Conservation (phyloP, 2,329 filamentous ascomycete genomes). For the Seiridium unicorne region DNA sequence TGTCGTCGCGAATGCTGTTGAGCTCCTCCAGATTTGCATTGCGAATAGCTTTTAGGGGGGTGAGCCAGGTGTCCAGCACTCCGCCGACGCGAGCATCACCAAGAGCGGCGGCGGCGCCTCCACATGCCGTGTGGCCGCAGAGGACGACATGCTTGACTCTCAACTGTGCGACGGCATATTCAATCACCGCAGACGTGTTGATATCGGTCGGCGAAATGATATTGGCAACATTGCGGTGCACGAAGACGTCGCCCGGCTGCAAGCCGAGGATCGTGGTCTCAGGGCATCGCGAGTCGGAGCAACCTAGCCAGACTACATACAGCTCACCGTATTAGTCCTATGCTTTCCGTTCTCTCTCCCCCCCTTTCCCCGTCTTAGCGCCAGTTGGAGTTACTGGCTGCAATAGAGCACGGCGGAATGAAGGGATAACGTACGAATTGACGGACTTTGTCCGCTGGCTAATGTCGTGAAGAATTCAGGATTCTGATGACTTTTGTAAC, state of each 20-base stretch:
- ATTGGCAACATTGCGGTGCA: constrained; percentile 90
- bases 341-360: no score
- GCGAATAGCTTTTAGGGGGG: constrained; percentile 46
- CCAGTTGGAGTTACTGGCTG: no score
- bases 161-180: constrained; percentile 73
- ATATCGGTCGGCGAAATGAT: constrained; percentile 74
- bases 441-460: constrained; percentile 64
- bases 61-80: constrained; percentile 55
- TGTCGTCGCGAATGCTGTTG: constrained; percentile 48
- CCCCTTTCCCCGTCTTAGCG: no score
- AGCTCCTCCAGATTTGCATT: constrained; percentile 54
- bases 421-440: constrained; percentile 48
- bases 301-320: constrained; percentile 73
- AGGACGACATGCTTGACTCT: constrained; percentile 70
- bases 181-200: constrained; percentile 71
- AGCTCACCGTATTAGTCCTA: no score
- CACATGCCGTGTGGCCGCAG: constrained; percentile 68
- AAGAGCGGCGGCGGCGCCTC: constrained; percentile 62
- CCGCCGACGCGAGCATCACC: constrained; percentile 45
- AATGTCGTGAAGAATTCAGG: constrained; percentile 70
- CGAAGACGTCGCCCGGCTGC: constrained; percentile 81
- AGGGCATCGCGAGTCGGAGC: constrained; percentile 80
- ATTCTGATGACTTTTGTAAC: constrained; percentile 62
- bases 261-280: constrained; percentile 79
- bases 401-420: not conserved